Base-by-base conservation (phyloP, 2,329 filamentous ascomycete genomes). In the Cyphellophora europaea region DNA sequence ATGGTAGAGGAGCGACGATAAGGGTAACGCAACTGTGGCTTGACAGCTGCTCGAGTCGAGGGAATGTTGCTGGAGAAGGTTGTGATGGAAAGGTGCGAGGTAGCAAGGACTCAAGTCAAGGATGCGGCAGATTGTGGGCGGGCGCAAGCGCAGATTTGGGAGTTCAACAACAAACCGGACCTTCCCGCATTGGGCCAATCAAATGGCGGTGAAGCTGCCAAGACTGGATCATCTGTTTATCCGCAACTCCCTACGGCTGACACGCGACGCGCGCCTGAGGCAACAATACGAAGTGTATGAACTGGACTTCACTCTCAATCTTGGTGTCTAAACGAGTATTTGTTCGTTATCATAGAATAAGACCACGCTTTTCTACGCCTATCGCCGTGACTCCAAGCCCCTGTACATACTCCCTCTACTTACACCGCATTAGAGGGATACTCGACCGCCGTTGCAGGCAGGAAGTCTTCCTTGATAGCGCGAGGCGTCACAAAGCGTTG, bases 381-480 rank as follows among this genome's bases (percentile, higher is more conserved):
- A n/a, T n/a, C n/a, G n/a, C n/a, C n/a, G n/a, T n/a, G n/a, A n/a
- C n/a, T n/a, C n/a, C n/a, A n/a, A n/a, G n/a, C n/a, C n/a, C n/a
- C n/a, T n/a, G n/a, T n/a, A n/a, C n/a, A n/a, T n/a, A n/a, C n/a
- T n/a, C 13, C 3, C 5, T 17, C 10, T 18, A 16, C 28, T 48
- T 46, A 61, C 23, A 56, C 43, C 48, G 67, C 61, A 48, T 74
- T 74, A 40, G 67, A 71, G 13, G 68, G 68, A 53, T 74, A 74
- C 40, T 53, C 49, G 5, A 73, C 69, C 52, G 62, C 59, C 30
- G 53, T 53, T 18, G 59, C 61, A 3, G 60, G 54, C 30, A 70
- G 46, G 41, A 72, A 72, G 43, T 72, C 68, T 56, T 74, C 70
- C 59, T 74, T 74, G 45, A 74, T 61, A 12, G 66, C 51, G 53